Evolutionary conservation across 2,329 filamentous ascomycete genomes (phyloP).

Genomic region (Biscogniauxia marginata): DNA sequence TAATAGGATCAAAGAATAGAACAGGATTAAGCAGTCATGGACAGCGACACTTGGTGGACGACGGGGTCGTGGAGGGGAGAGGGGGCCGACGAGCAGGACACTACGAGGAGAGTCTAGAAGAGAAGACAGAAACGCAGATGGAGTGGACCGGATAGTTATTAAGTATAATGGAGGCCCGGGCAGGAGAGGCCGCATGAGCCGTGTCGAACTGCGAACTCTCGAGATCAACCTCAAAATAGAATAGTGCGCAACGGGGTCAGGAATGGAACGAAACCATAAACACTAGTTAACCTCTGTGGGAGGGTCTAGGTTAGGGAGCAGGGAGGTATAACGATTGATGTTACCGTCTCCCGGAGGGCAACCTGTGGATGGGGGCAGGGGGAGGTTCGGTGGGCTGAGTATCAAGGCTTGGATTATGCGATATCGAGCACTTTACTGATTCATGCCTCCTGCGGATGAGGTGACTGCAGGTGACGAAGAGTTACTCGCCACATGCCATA

Average conservation of each 20-base stretch:
- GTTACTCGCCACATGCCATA: background rate
- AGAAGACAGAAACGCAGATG: slow-evolving; percentile 7
- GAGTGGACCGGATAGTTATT: slow-evolving; percentile 20
- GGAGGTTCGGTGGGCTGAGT: slow-evolving; percentile 16
- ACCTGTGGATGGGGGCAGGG: slow-evolving; percentile 8
- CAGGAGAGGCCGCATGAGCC: slow-evolving; percentile 14
- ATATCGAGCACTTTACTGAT: slow-evolving; percentile 3
- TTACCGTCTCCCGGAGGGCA: slow-evolving; percentile 1
- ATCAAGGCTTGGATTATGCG: slow-evolving; percentile 18
- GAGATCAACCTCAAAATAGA: slow-evolving; percentile 18
- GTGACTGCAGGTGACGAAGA: background rate
- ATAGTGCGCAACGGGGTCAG: slow-evolving; percentile 19
- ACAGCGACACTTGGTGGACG: slow-evolving; percentile 13
- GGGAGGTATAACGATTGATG: slow-evolving; percentile 21
- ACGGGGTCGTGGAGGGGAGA: slow-evolving; percentile 15
- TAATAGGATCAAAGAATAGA: slow-evolving; percentile 19
- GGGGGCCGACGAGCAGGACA: slow-evolving; percentile 20
- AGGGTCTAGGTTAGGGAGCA: slow-evolving; percentile 14
- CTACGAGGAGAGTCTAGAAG: slow-evolving; percentile 23
- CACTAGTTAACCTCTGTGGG: slow-evolving; percentile 18
- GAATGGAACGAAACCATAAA: slow-evolving; percentile 24
- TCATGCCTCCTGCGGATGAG: background rate
- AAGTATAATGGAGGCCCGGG: slow-evolving; percentile 14
- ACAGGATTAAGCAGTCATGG: slow-evolving; percentile 13
- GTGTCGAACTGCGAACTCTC: background rate